Evolutionary conservation across 805 yeast species (phyloP).

Genomic region (Sugiyamaella mastotermitis): DNA sequence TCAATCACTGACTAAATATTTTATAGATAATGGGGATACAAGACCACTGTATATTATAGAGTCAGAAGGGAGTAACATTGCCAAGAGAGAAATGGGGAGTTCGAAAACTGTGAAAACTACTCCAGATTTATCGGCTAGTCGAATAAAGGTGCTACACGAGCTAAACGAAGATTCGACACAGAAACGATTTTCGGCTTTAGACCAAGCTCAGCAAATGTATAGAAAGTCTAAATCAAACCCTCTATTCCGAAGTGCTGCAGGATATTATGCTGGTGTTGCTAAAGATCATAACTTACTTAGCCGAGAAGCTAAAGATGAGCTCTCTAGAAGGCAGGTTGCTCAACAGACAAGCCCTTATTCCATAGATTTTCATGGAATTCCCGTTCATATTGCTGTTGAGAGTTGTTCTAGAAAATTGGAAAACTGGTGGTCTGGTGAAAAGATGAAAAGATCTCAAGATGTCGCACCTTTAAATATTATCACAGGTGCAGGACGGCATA

Average conservation of each 20-base stretch:
- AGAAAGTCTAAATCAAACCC: slow-evolving; percentile 19
- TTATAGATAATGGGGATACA: neutral
- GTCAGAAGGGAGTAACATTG: neutral
- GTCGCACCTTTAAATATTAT: slow-evolving; percentile 15
- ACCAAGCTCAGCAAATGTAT: slow-evolving; percentile 12
- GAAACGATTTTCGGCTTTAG: slow-evolving; percentile 4
- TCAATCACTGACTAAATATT: slow-evolving; percentile 9
- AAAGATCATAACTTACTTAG: slow-evolving; percentile 3
- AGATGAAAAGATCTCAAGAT: slow-evolving; percentile 1
- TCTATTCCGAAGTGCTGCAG: slow-evolving; percentile 19
- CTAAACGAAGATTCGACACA: neutral
- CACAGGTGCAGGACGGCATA: slow-evolving; percentile 22
- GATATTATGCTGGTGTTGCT: slow-evolving; percentile 17
- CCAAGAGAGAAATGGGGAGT: neutral
- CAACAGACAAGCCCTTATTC: slow-evolving; percentile 7
- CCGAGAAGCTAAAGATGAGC: slow-evolving; percentile 4
- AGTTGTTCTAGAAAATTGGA: slow-evolving; percentile 9
- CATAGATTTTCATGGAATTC: slow-evolving; percentile 20
- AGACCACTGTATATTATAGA: neutral
- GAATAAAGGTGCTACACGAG: neutral
- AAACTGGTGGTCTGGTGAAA: slow-evolving; percentile 12
- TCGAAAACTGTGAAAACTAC: neutral
- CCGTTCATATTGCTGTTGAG: slow-evolving; percentile 15
- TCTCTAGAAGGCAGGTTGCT: slow-evolving; percentile 5
- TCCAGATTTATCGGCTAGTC: neutral